Conservation (phyloP, 2,329 filamentous ascomycete genomes). For the Lecanosticta acicola region DNA sequence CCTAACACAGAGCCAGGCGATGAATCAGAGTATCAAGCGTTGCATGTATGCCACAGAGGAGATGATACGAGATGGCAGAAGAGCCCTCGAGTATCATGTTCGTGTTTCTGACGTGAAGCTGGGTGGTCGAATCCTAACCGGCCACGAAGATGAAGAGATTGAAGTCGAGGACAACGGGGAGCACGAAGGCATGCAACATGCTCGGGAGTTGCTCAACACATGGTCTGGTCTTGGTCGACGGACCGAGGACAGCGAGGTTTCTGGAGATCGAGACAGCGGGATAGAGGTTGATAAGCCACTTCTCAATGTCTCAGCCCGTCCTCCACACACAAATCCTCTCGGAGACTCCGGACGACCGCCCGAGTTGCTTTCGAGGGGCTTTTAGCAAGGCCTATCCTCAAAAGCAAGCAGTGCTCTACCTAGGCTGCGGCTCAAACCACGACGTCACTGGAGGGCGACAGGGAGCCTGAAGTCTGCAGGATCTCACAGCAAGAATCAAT, state of each 20-base stretch:
- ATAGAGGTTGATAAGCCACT: constrained; percentile 27
- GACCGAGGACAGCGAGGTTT: constrained; percentile 22
- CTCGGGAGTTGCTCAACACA: constrained; percentile 26
- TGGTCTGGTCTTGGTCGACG: constrained; percentile 20
- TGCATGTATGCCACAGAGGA: constrained; percentile 87
- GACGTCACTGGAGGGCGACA: background rate
- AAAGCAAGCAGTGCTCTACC: constrained; percentile 1
- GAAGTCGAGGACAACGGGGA: constrained; percentile 24
- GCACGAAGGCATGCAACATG: constrained; percentile 16
- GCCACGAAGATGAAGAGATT: constrained; percentile 44
- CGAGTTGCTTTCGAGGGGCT: constrained; percentile 1
- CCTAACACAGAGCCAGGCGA: constrained; percentile 83
- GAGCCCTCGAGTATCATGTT: constrained; percentile 78
- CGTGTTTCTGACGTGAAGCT: constrained; percentile 72
- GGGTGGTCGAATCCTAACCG: constrained; percentile 69
- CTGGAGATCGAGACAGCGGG: constrained; percentile 31
- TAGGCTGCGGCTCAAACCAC: background rate
- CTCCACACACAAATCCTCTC: constrained; percentile 9
- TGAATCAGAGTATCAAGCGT: constrained; percentile 87
- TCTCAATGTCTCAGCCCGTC: constrained; percentile 5
- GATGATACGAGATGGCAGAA: constrained; percentile 81
- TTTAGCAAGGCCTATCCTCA: background rate
- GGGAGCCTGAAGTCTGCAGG: background rate
- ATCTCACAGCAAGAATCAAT: no score
- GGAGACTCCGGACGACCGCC: constrained; percentile 17